Evolutionary conservation across 345 rosid species (phyloP).

Genomic region (Salix koriyanagi): DNA sequence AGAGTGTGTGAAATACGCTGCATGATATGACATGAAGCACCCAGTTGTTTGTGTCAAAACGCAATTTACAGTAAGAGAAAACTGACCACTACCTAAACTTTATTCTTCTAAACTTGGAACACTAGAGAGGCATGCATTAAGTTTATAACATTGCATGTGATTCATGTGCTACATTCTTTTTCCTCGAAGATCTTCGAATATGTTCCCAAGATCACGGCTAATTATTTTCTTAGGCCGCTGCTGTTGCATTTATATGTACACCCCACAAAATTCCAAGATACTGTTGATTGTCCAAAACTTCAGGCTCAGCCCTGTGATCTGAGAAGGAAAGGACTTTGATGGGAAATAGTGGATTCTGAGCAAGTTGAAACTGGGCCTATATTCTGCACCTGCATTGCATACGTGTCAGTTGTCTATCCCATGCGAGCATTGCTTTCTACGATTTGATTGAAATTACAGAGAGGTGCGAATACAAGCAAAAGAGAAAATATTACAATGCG

Average conservation of each 20-base stretch:
- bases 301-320: background rate
- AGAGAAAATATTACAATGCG: background rate
- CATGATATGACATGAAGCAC: background rate
- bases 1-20: background rate
- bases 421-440: background rate
- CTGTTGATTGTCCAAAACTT: background rate
- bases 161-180: background rate
- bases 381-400: background rate
- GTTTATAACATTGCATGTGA: background rate
- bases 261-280: background rate
- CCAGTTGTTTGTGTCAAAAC: background rate
- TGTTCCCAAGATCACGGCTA: background rate
- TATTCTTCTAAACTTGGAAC: background rate
- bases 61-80: background rate
- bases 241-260: background rate
- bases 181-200: background rate
- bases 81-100: background rate
- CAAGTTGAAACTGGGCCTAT: background rate
- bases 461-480: background rate
- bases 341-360: background rate
- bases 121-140: background rate
- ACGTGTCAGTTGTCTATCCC: background rate
- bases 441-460: background rate
- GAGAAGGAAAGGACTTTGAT: background rate
- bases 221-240: background rate